A percentile compares a stretch with the other conserved stretches of the same genome.
phyloP scores from a whole-genome alignment of 2,329 filamentous ascomycete species.

The Fusarium sp. region DNA sequence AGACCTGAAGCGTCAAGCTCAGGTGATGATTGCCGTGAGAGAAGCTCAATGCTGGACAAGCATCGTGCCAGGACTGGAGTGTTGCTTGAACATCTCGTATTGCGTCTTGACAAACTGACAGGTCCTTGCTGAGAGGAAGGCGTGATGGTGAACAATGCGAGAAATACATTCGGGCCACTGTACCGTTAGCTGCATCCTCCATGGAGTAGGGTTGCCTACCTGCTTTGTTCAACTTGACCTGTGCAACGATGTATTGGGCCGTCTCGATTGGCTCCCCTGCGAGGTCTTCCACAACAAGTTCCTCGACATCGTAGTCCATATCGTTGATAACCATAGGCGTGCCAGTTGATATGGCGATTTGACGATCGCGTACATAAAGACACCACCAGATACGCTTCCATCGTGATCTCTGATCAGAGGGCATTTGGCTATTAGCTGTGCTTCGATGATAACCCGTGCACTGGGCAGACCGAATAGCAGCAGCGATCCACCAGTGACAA shows the following conservation, averaged over 20 bases:
- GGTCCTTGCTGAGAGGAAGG: accelerated
- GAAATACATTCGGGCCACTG: conserved; percentile 1
- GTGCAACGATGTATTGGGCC: background rate
- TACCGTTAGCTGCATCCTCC: no score
- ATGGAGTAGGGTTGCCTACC: no score
- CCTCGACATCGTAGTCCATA: background rate
- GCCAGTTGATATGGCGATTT: background rate
- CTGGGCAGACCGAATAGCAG: conserved; percentile 3
- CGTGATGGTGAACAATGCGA: background rate
- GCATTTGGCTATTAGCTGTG: background rate
- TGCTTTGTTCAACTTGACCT: background rate
- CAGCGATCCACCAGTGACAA: conserved; percentile 10
- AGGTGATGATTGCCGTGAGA: background rate
- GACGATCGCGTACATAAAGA: conserved; percentile 3
- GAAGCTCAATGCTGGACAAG: background rate
- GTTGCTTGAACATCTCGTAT: background rate
- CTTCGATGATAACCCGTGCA: background rate
- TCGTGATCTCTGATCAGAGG: accelerated
- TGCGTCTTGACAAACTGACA: background rate
- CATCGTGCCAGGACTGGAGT: background rate
- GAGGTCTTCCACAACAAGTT: background rate
- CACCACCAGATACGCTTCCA: conserved; percentile 17
- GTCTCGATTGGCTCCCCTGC: background rate
- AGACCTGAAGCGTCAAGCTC: background rate
- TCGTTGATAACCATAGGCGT: background rate